Conservation (phyloP, 106 monocot species). For the Dioscorea dumetorum region DNA sequence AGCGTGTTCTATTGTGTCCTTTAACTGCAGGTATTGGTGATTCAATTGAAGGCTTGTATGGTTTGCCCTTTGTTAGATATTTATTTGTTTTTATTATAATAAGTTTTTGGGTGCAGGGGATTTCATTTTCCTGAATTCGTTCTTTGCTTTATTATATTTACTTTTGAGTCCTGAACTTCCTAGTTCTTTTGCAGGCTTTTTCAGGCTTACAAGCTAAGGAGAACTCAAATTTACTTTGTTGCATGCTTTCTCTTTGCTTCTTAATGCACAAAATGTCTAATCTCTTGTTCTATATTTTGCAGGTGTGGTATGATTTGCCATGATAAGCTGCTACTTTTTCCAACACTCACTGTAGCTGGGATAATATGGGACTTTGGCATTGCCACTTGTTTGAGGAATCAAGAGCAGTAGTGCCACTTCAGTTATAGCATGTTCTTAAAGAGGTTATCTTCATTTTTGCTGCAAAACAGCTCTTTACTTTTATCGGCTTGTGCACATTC, state of each 20-base stretch:
- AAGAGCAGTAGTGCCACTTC: no score
- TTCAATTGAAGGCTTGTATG: slow-evolving; percentile 7
- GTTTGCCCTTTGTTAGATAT: slow-evolving; percentile 1
- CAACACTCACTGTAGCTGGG: no score
- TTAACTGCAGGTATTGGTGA: slow-evolving; percentile 18
- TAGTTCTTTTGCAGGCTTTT: slow-evolving; percentile 19
- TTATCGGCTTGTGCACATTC: no score
- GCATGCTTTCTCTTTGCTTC: background rate
- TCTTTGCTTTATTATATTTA: background rate
- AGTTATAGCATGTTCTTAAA: no score
- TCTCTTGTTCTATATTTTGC: background rate
- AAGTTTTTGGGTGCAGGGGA: background rate
- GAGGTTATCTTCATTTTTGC: no score
- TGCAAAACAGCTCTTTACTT: no score
- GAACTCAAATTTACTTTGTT: slow-evolving; percentile 1
- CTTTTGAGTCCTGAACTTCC: background rate
- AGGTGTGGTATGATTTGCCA: background rate
- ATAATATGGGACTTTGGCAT: no score
- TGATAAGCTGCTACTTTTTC: no score
- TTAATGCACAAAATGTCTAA: background rate
- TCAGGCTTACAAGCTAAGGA: background rate
- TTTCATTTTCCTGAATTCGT: background rate
- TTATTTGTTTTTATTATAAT: background rate
- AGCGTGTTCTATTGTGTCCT: background rate
- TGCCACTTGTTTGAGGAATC: no score